Base-by-base conservation (phyloP, 345 rosid genomes). In the Diplotaxis tenuifolia region DNA sequence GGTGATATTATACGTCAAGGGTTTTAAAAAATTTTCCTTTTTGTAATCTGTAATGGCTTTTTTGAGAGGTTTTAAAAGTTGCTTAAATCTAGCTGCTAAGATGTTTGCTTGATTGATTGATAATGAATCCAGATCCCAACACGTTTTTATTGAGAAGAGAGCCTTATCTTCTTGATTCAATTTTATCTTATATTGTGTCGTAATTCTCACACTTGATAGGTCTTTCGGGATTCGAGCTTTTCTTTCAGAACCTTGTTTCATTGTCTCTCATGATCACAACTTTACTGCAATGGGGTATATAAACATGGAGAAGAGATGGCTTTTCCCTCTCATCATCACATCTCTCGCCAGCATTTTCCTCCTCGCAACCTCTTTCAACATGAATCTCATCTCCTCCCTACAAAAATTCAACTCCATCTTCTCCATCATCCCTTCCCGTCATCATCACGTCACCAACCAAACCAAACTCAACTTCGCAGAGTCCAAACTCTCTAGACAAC, bases 301-400 rank as follows among this genome's bases (percentile, higher is more conserved):
- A 59, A 86, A 81, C 78, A 73, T 89, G 95, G 99, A 96, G 91
- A 96, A 84, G 90, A 96, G 84, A 85, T 96, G 98, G 99, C 87
- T 86, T 34, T 87, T 90, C 59, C 98, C 99, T 54, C 84, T 96
- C 19, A 89, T 86, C 6, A 82, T 96, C 78, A 89, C 91, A 86
- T 90, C 98, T 62, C 86, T 95, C 6, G 27, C 90, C 61, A 92
- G 87, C 62, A 58, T 88, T 31, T 92, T 96, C 73, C 92, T 90
- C 62, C 72, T 96, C 18, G 96, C 91, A 45, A 92, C 99, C 0
- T 87, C 87, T 45, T 84, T 96, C 82, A 90, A 90, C 83, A 84
- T 96, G 94, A 98, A 97, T 15, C 80, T 92, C 8, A 75, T 82
- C 75, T 86, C 94, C 55, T 90, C 98, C 0, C 74, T 90, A 11